Percentiles rank a stretch among this genome's conserved stretches.
phyloP scores from a whole-genome alignment of 2,329 filamentous ascomycete genomes.

The Mollisia scopiformis region DNA sequence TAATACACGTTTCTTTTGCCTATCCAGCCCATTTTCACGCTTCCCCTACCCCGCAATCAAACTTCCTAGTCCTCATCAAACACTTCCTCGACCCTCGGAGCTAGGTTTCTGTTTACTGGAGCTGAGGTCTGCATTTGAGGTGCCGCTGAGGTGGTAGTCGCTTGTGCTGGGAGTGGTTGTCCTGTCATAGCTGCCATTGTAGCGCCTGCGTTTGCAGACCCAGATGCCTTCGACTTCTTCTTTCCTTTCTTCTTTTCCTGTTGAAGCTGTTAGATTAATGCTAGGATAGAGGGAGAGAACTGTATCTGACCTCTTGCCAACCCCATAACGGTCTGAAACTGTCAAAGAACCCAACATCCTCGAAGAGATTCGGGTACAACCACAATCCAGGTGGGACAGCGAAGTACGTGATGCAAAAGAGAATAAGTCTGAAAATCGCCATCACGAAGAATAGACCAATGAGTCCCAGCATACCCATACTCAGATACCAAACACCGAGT shows the following conservation, averaged over 20 bases:
- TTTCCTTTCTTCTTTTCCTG: constrained; percentile 41
- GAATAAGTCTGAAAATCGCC: constrained; percentile 93
- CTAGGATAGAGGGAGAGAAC: neutral
- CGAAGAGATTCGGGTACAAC: constrained; percentile 97
- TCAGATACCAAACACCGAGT: constrained; percentile 95
- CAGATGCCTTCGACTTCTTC: constrained; percentile 38
- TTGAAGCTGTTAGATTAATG: constrained; percentile 5
- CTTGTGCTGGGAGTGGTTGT: constrained; percentile 37
- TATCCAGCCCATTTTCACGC: neutral
- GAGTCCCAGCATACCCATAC: constrained; percentile 88
- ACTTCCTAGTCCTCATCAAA: constrained; percentile 35
- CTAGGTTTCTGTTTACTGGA: constrained; percentile 42
- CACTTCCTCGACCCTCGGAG: constrained; percentile 49
- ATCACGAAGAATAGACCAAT: constrained; percentile 95
- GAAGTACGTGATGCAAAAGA: constrained; percentile 94
- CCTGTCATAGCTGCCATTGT: constrained; percentile 36
- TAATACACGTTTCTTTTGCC: neutral
- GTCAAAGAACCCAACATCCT: constrained; percentile 98
- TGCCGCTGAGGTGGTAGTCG: constrained; percentile 42
- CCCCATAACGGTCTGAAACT: constrained; percentile 96
- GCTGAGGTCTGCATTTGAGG: constrained; percentile 39
- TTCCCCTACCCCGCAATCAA: neutral
- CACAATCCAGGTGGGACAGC: constrained; percentile 84
- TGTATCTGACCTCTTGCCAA: constrained; percentile 83
- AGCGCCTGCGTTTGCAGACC: constrained; percentile 34